A percentile compares a stretch with the other conserved stretches of the same genome.
Evolutionary conservation across 352 stramenopile genomes (phyloP).

Genomic region (Pythium utonaiense): DNA sequence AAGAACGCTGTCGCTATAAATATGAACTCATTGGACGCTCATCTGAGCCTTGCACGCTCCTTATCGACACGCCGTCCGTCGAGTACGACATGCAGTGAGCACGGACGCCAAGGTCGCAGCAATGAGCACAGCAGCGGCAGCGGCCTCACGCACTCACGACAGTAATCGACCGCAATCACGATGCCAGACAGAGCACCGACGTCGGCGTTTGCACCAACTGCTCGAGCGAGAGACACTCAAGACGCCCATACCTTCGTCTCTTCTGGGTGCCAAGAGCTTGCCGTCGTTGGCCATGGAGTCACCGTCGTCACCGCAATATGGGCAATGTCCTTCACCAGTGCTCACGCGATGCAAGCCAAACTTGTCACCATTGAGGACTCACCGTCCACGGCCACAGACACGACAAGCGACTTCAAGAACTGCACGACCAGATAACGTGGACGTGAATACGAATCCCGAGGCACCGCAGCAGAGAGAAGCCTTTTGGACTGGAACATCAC

Average conservation of each 20-base stretch:
- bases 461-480: not conserved
- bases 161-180: not conserved
- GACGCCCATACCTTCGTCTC: not conserved
- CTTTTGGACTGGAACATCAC: not conserved
- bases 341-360: slow-evolving; percentile 14
- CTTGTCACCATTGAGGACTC: slow-evolving; percentile 12
- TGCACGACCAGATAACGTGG: not conserved
- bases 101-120: not conserved
- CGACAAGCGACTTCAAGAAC: slow-evolving; percentile 7
- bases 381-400: slow-evolving; percentile 8
- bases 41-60: not conserved
- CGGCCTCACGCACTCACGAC: not conserved
- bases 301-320: not conserved
- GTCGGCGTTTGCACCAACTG: slow-evolving; percentile 12
- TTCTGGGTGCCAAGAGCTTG: slow-evolving; percentile 33
- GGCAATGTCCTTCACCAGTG: slow-evolving; percentile 8
- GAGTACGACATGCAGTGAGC: slow-evolving; percentile 4
- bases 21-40: not conserved
- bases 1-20: no score
- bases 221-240: slow-evolving; percentile 17
- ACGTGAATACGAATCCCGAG: not conserved
- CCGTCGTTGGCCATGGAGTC: slow-evolving; percentile 23
- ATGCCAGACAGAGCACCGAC: slow-evolving; percentile 10
- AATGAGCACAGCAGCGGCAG: not conserved
- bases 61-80: not conserved